Conservation (phyloP, 169 alveolate genomes). For the Perkinsus marinus region DNA sequence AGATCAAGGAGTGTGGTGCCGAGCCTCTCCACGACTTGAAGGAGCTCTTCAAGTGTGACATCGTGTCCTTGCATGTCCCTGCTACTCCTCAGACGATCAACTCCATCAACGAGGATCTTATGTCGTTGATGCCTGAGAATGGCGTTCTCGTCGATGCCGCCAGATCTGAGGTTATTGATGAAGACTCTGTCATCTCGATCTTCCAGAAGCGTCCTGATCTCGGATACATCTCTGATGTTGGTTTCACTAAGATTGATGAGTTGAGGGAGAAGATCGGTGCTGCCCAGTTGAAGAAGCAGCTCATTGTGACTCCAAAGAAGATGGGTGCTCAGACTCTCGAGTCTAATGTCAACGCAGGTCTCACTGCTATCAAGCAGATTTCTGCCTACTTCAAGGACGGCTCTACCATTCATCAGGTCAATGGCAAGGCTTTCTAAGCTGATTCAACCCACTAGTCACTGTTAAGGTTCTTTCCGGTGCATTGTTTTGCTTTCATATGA, state of each 20-base stretch:
- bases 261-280: not conserved
- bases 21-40: not conserved
- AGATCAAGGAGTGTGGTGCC: not conserved
- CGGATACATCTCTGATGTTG: no score
- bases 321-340: constrained; percentile 31
- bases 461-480: no score
- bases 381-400: constrained; percentile 21
- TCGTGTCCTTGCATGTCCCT: constrained; percentile 22
- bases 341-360: constrained; percentile 9
- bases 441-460: no score
- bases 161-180: constrained; percentile 18
- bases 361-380: constrained; percentile 10
- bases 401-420: not conserved
- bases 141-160: constrained; percentile 24
- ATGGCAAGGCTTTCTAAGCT: not conserved
- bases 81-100: constrained; percentile 17
- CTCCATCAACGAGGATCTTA: constrained; percentile 18
- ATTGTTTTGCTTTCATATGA: no score
- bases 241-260: constrained; percentile 20
- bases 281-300: not conserved
- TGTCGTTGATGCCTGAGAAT: constrained; percentile 21
- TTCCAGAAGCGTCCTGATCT: no score
- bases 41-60: not conserved
- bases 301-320: constrained; percentile 8
- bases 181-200: constrained; percentile 12